Base-by-base conservation (phyloP, 192 early-diverging fungal genomes). In the Polychytrium aggregatum region DNA sequence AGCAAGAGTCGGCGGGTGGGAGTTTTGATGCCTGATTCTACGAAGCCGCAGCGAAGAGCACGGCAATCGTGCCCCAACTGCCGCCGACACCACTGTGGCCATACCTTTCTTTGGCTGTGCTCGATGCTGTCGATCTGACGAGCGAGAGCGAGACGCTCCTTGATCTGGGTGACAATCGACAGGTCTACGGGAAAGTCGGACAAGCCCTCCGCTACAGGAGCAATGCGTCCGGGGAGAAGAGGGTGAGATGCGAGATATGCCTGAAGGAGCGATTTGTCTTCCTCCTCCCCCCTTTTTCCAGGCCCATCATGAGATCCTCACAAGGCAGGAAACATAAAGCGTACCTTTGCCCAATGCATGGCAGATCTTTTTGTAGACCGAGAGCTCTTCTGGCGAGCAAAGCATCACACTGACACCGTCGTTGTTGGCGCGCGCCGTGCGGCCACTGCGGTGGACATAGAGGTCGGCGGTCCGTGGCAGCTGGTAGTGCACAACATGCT, bases 401-500 rank as follows among this genome's bases (percentile, higher is more conserved):
- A 98, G 60, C 69, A 90, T 66, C 20, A 98, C 62, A 30, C 78
- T 82, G 21, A 94, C 64, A 48, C 94, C 94, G 46, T 88, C 84
- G 17, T 63, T 71, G 26, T 67, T 51, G n/a, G 84, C 90, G 53
- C 94, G 82, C 6, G 91, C 94, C 0, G 94, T 98, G 53, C 94
- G 81, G 36, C 94, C 94, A 56, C 82, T 83, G 9, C 94, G 76
- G 61, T 98, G 94, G 25, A 98, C 86, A 57, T 98, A 98, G n/a
- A 92, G 73, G 39, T 98, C 90, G 22, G 85, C 81, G 7, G 83
- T 83, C 16, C 90, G 78, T 49, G 94, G 92, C 5, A 94, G 51
- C 53, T 98, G 94, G 57, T 92, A 98, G 57, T 98, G 94, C 28
- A 98, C 83, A 3, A 98, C 92, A 58, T 88, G 81, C 3, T 98